Evolutionary conservation across 2,329 filamentous ascomycete genomes (phyloP).

Genomic region (Xylaria sp.): DNA sequence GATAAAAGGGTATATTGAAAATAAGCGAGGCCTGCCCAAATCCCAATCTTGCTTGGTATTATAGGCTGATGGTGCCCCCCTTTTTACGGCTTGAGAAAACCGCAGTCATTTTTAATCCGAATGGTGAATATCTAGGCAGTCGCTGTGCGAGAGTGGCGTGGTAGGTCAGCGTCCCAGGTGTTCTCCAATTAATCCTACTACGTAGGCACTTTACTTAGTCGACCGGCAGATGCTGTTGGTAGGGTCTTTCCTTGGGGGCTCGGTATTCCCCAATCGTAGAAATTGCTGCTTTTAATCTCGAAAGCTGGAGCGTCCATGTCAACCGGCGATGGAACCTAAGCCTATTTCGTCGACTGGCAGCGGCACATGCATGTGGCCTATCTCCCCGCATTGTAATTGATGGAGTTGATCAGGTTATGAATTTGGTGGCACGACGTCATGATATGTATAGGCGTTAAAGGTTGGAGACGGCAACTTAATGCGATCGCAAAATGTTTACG

Average conservation of each 20-base stretch:
- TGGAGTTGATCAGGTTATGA: not conserved
- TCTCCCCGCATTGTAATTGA: not conserved
- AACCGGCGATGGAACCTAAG: not conserved
- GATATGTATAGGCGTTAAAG: not conserved
- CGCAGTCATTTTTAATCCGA: not conserved
- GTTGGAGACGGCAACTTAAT: not conserved
- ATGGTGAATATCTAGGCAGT: not conserved
- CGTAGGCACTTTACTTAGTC: not conserved
- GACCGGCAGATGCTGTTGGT: not conserved
- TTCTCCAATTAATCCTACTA: conserved; percentile 4
- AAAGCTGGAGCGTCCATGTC: not conserved
- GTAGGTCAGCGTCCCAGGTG: not conserved
- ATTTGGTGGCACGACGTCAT: not conserved
- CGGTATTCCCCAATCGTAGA: not conserved
- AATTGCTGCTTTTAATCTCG: not conserved
- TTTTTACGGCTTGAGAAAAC: not conserved
- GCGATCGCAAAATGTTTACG: not conserved
- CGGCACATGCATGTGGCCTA: not conserved
- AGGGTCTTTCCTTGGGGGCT: not conserved
- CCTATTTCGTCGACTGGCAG: not conserved
- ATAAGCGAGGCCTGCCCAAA: not conserved
- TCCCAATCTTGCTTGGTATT: not conserved
- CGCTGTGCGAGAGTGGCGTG: not conserved
- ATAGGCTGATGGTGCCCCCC: not conserved
- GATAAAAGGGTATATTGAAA: not conserved